Evolutionary conservation across 106 monocot genomes (phyloP), one percentile per base, ranked within the genome.

Genomic region (Platanthera zijinensis): DNA sequence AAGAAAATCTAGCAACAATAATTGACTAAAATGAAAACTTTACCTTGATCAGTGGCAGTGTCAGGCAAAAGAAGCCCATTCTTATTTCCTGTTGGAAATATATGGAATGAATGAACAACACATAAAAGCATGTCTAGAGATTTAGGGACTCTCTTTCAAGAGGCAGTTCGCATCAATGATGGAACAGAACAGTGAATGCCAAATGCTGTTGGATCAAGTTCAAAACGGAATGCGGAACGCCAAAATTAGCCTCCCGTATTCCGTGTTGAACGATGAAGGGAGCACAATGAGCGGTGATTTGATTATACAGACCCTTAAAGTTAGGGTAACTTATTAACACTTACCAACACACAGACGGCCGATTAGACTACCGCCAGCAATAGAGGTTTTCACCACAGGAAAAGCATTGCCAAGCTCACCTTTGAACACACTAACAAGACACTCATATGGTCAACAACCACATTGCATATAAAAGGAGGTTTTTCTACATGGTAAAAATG

Each of bases 31-130:
- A 70, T 47, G 39, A 67, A 66, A 67, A 48, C 14, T n/a, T 48
- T 70, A 99, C 97, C 97, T 85, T 94, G 97, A 71, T 99, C 97
- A 62, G 97, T 99, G 54, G 97, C 90, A 30, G 76, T 87, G 77
- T 94, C 94, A 0, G 97, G 97, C 77, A 99, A 76, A 13, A 99
- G 86, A 80, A 99, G 94, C 19, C 97, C 97, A 50, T 99, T 99
- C 82, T 99, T 99, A 82, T 99, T 99, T 54, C 97, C 97, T 99
- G 73, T 72, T 25, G 10, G 46, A 17, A 14, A 70, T 7, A 70
- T 47, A 47, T 70, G 15, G 70, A 15, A 15, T 45, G 8, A 30
- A 39, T 70, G n/a, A 48, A 15, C 13, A 46, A 70, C 48, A 70
- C 15, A 70, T 15, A 48, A 9, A 32, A 39, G 67, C 5, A 14